Base-by-base conservation (phyloP, 106 monocot genomes). In the Posidonia australis region DNA sequence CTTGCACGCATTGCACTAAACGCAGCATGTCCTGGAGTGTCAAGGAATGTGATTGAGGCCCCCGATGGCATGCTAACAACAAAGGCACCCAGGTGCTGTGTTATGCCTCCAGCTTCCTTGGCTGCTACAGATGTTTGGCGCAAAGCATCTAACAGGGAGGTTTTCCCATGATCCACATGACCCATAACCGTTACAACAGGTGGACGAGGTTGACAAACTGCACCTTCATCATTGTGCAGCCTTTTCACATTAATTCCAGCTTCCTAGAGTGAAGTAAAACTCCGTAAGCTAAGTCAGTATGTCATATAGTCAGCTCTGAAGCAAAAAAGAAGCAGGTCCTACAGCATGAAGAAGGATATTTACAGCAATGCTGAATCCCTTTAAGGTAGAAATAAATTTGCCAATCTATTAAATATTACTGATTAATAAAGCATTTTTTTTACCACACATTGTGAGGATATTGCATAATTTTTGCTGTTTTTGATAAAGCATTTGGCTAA, bases 161-260 rank as follows among this genome's bases (percentile, higher is more conserved):
- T 94, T 73, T 94, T 94, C 18, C 94, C 94, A 80, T 94, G 94
- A 76, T 94, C 94, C 7, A 94, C 94, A 74, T 94, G 94, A 21
- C 94, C 94, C 94, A 94, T 94, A 36, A 94, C 90, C 10, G 94
- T 94, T 55, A 94, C 90, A 65, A 94, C 94, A 76, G 94, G 71
- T 43, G 94, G 74, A 2, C 94, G 77, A 42, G 84, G 70, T 67
- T 85, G 64, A 67, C 82, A 68, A 18, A 82, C 62, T 62, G 81
- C 79, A 44, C 89, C 89, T 75, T 79, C 81, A 73, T 74, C 71
- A 29, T 79, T 83, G 59, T 82, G 86, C 46, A 80, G 69, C 71
- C 90, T 81, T 70, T 80, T 79, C 25, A 90, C 74, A 77, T 84
- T 94, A 21, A 84, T 81, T 13, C 94, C 94, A 31, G 80, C 69